These are phyloP conservation scores for Xylariales sp. DNA, from an alignment of 2,329 filamentous ascomycete species.

Conservation along the genomic window DNA sequence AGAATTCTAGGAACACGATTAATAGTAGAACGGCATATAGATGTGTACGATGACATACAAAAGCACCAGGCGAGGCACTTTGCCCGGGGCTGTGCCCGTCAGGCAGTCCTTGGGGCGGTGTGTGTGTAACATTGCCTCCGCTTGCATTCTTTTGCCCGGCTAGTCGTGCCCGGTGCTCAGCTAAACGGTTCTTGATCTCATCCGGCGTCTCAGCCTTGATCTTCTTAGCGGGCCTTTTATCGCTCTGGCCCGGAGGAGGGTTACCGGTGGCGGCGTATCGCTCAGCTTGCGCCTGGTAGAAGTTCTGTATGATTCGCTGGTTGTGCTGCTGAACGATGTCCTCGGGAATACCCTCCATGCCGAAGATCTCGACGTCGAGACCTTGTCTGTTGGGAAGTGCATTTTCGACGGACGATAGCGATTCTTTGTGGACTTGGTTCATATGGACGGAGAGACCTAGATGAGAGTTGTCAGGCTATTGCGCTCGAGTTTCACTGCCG, in stretches of 20 bases:
- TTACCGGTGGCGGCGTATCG: slow-evolving; percentile 86
- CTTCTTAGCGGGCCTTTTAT: slow-evolving; percentile 76
- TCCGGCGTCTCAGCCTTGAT: slow-evolving; percentile 78
- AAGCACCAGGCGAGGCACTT: slow-evolving; percentile 64
- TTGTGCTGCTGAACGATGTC: slow-evolving; percentile 86
- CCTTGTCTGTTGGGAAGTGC: slow-evolving; percentile 86
- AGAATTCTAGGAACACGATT: slow-evolving; percentile 50
- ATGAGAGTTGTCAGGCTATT: slow-evolving; percentile 15
- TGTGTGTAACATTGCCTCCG: slow-evolving; percentile 62
- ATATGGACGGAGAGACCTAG: slow-evolving; percentile 93
- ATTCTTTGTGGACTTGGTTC: slow-evolving; percentile 98
- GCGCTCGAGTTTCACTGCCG: neutral
- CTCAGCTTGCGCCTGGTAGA: slow-evolving; percentile 86
- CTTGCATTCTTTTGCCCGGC: slow-evolving; percentile 69
- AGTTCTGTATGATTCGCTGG: slow-evolving; percentile 85
- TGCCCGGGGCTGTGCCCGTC: slow-evolving; percentile 63
- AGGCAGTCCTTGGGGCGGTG: slow-evolving; percentile 59
- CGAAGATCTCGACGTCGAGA: slow-evolving; percentile 95
- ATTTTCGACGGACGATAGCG: slow-evolving; percentile 88
- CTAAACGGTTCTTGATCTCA: slow-evolving; percentile 83
- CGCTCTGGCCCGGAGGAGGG: slow-evolving; percentile 73
- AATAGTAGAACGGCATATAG: slow-evolving; percentile 7
- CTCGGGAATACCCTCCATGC: slow-evolving; percentile 95
- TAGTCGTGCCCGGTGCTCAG: slow-evolving; percentile 78
- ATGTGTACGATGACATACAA: slow-evolving; percentile 61